A percentile compares a stretch with the other conserved stretches of the same genome.
Evolutionary conservation across 2,329 filamentous ascomycete genomes (phyloP).

Genomic region (Lachnellula subtilissima): DNA sequence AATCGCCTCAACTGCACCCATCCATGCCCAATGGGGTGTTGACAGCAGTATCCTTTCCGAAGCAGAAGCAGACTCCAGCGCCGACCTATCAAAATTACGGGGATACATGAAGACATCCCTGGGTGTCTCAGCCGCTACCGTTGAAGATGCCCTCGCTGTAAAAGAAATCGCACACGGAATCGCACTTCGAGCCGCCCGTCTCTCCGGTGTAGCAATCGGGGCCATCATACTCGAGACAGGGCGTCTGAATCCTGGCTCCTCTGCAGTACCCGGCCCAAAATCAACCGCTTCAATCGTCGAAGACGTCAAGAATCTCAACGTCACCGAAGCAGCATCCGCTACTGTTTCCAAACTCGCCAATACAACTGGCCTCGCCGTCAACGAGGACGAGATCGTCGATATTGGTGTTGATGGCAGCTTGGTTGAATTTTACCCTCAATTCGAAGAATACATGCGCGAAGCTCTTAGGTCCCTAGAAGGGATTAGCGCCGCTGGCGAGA

Average conservation of each 20-base stretch:
- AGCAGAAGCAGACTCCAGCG: slow-evolving; percentile 73
- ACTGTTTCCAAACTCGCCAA: slow-evolving; percentile 26
- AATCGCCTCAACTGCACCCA: slow-evolving; percentile 64
- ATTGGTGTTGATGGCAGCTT: slow-evolving; percentile 92
- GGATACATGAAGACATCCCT: slow-evolving; percentile 74
- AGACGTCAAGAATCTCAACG: slow-evolving; percentile 25
- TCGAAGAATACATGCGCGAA: slow-evolving; percentile 82
- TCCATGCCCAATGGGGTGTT: slow-evolving; percentile 81
- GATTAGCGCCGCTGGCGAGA: slow-evolving; percentile 73
- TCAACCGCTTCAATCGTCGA: slow-evolving; percentile 22
- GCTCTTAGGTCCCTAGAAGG: slow-evolving; percentile 70
- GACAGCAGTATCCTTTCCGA: slow-evolving; percentile 88
- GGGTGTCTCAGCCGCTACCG: slow-evolving; percentile 68
- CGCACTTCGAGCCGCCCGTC: slow-evolving; percentile 79
- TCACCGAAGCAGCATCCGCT: slow-evolving; percentile 21
- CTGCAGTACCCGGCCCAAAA: slow-evolving; percentile 15
- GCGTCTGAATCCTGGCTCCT: slow-evolving; percentile 49
- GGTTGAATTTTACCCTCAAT: slow-evolving; percentile 93
- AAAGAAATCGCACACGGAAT: slow-evolving; percentile 79
- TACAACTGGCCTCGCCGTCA: slow-evolving; percentile 23
- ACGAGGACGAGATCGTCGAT: slow-evolving; percentile 66
- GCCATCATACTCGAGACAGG: slow-evolving; percentile 79
- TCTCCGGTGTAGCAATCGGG: slow-evolving; percentile 82
- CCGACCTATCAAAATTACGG: slow-evolving; percentile 67
- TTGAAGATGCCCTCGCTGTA: slow-evolving; percentile 83